Percentiles rank a stretch among this genome's conserved stretches.
Conservation (phyloP, 305 asterid genomes). For the Solanum aculeatissimum region DNA sequence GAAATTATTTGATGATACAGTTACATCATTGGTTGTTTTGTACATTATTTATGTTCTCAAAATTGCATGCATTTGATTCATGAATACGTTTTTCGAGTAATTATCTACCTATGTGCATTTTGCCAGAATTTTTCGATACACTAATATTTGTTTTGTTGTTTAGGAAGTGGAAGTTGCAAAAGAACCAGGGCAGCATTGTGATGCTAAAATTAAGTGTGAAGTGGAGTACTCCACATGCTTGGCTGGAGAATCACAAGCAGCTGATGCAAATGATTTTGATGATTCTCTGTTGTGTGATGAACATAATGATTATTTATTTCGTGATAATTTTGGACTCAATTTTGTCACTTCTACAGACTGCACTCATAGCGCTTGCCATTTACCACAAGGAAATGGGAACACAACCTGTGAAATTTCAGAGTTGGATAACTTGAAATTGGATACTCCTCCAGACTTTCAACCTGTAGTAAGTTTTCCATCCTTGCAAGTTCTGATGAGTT, state of each 20-base stretch:
- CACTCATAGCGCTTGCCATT: slow-evolving; percentile 1
- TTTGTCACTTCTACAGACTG: slow-evolving; percentile 12
- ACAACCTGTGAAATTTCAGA: slow-evolving; percentile 29
- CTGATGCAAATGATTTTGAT: slow-evolving; percentile 7
- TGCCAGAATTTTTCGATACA: neutral
- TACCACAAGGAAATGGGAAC: slow-evolving; percentile 11
- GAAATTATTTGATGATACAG: neutral
- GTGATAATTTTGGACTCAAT: slow-evolving; percentile 7
- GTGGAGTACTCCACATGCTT: slow-evolving; percentile 15
- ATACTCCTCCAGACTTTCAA: slow-evolving; percentile 60
- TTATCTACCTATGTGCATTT: neutral
- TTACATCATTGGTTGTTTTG: neutral
- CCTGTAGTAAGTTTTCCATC: slow-evolving; percentile 25
- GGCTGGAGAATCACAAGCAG: slow-evolving; percentile 31
- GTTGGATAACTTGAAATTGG: slow-evolving; percentile 48
- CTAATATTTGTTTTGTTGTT: neutral
- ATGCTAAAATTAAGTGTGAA: slow-evolving; percentile 23
- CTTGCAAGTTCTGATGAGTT: neutral
- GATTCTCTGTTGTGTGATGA: slow-evolving; percentile 41
- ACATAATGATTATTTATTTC: slow-evolving; percentile 6
- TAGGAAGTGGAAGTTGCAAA: slow-evolving; percentile 33
- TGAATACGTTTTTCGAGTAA: neutral
- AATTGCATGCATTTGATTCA: neutral
- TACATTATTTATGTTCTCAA: neutral
- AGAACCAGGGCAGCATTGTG: slow-evolving; percentile 13